Conservation (phyloP, 495 filamentous ascomycete genomes). For the Hypoxylon intermedium region DNA sequence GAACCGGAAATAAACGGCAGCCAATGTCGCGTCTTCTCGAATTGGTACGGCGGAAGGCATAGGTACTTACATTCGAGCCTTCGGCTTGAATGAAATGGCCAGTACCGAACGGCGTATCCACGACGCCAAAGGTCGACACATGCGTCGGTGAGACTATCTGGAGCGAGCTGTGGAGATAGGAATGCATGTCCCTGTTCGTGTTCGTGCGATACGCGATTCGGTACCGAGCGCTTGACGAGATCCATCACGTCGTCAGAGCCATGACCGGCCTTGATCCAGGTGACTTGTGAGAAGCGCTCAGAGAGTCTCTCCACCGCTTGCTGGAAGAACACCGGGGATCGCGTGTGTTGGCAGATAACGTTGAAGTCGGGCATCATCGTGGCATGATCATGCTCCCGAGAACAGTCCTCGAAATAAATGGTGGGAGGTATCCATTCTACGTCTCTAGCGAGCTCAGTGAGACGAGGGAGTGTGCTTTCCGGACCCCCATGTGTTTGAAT, state of each 20-base stretch:
- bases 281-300: conserved; percentile 13
- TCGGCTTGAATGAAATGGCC: conserved; percentile 21
- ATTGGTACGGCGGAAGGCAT: conserved; percentile 61
- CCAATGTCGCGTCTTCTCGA: conserved; percentile 50
- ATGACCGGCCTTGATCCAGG: conserved; percentile 46
- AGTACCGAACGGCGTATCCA: conserved; percentile 23
- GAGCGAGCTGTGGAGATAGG: conserved; percentile 5
- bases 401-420: conserved; percentile 4
- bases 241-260: conserved; percentile 37
- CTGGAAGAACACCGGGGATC: conserved; percentile 53
- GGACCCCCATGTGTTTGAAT: too few relatives aligned
- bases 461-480: background rate
- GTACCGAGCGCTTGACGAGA: conserved; percentile 26
- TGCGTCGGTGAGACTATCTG: conserved; percentile 21
- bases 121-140: conserved; percentile 34
- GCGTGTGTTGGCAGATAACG: conserved; percentile 41
- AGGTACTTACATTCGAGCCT: conserved; percentile 37
- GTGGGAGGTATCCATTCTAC: conserved; percentile 1
- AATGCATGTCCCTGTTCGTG: conserved; percentile 1
- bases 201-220: background rate
- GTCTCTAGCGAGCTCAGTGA: background rate
- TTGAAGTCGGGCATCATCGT: background rate
- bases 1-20: conserved; percentile 12
- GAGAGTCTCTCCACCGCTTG: conserved; percentile 47
- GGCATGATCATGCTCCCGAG: background rate